A percentile compares a stretch with the other conserved stretches of the same genome.
Evolutionary conservation across 169 alveolate species (phyloP).

Genomic region (Plasmodium berghei): DNA sequence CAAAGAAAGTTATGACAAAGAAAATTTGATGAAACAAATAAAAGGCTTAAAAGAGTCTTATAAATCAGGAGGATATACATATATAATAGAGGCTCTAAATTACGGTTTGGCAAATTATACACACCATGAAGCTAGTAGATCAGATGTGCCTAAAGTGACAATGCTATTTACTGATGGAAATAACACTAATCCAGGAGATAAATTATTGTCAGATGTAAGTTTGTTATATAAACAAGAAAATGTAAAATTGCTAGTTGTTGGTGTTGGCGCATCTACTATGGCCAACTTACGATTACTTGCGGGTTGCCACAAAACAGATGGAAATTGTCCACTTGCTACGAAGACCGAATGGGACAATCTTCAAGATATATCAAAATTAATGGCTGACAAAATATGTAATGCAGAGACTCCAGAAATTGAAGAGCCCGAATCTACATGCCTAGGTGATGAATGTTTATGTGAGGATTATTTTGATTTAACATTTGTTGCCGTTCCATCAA

Average conservation of each 20-base stretch:
- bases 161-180: conserved; percentile 67
- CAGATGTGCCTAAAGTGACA: conserved; percentile 54
- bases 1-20: conserved; percentile 49
- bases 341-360: conserved; percentile 52
- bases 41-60: conserved; percentile 13
- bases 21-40: conserved; percentile 12
- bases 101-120: conserved; percentile 33
- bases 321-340: conserved; percentile 49
- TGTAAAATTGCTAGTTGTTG: conserved; percentile 44
- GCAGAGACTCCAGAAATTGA: conserved; percentile 26
- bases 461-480: conserved; percentile 55
- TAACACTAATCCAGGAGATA: conserved; percentile 37
- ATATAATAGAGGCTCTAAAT: conserved; percentile 49
- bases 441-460: conserved; percentile 47
- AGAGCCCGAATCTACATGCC: background rate
- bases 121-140: conserved; percentile 20
- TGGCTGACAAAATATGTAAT: conserved; percentile 56
- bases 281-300: conserved; percentile 43
- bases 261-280: conserved; percentile 51
- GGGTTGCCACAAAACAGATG: conserved; percentile 68
- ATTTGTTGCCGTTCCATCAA: conserved; percentile 41
- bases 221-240: conserved; percentile 51
- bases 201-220: conserved; percentile 22
- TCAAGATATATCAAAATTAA: conserved; percentile 33
- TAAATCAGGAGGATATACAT: conserved; percentile 49